Evolutionary conservation across 257 asterid species (phyloP).

Genomic region (Lycium barbarum): DNA sequence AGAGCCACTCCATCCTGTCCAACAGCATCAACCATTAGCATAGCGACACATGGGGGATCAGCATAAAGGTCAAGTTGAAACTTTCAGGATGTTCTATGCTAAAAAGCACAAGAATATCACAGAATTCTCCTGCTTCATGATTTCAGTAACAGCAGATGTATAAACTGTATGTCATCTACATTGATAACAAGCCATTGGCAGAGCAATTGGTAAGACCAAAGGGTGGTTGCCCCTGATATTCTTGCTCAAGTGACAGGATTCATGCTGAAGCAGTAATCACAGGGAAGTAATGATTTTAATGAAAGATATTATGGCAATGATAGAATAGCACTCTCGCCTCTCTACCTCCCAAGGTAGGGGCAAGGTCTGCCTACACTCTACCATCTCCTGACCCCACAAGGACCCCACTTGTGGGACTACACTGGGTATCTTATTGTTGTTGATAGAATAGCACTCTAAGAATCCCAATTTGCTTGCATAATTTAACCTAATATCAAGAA

Average conservation of each 20-base stretch:
- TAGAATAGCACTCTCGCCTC: neutral
- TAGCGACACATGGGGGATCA: neutral
- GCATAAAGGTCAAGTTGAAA: neutral
- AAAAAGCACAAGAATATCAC: conserved; percentile 17
- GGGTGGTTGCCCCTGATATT: neutral
- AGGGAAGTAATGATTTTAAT: neutral
- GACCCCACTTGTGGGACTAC: too few species aligned
- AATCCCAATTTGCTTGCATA: conserved; percentile 10
- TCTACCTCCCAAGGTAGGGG: too few species aligned
- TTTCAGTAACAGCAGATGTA: neutral
- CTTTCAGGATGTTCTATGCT: neutral
- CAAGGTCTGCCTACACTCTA: too few species aligned
- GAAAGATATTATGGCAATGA: conserved; percentile 16
- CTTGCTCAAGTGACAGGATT: neutral
- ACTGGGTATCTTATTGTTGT: too few species aligned
- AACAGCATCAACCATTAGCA: conserved; percentile 40
- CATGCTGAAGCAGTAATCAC: conserved; percentile 18
- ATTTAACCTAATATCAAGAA: neutral
- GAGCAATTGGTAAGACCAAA: conserved; percentile 10
- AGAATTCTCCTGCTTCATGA: neutral
- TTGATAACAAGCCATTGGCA: neutral
- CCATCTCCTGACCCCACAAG: too few species aligned
- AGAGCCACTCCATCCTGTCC: conserved; percentile 88
- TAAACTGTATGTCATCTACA: neutral
- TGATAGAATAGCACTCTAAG: conserved; percentile 1